phyloP scores from a whole-genome alignment of 306 rosid species.

The Argentina anserina region DNA sequence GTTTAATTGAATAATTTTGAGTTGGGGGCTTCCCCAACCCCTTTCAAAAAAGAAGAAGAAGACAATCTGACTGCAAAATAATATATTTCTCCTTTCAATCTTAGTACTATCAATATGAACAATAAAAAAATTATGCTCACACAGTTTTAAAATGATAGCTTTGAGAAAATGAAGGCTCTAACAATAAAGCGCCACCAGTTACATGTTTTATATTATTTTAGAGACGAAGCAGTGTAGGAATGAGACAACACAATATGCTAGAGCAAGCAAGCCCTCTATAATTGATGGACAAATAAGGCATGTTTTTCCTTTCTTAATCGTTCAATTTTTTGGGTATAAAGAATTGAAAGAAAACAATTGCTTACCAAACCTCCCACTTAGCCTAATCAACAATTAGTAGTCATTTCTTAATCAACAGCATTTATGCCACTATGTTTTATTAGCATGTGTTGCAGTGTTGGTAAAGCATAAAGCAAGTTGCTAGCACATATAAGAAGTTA shows the following conservation, averaged over 20 bases:
- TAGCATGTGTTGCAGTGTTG: neutral
- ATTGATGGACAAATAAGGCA: neutral
- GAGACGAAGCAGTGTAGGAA: neutral
- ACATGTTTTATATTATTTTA: constrained; percentile 11
- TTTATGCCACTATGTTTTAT: neutral
- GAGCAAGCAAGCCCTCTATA: constrained; percentile 1
- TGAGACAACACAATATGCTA: constrained; percentile 5
- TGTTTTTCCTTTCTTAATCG: neutral
- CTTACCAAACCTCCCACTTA: neutral
- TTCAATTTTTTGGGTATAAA: neutral
- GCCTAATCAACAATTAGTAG: neutral
- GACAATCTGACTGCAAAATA: neutral
- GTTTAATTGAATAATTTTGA: no score
- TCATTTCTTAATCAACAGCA: neutral
- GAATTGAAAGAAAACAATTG: neutral
- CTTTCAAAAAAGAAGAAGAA: neutral
- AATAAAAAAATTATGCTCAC: neutral
- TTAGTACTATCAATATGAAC: neutral
- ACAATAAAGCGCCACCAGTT: constrained; percentile 15
- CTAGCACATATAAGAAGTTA: neutral
- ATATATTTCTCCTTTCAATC: no score
- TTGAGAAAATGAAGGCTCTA: neutral
- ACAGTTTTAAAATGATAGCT: neutral
- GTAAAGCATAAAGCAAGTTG: neutral
- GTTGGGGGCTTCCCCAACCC: no score